Evolutionary conservation across 2,329 filamentous ascomycete species (phyloP), one percentile per base, ranked within the genome.

Genomic region (Sphaerulina vaccinii): DNA sequence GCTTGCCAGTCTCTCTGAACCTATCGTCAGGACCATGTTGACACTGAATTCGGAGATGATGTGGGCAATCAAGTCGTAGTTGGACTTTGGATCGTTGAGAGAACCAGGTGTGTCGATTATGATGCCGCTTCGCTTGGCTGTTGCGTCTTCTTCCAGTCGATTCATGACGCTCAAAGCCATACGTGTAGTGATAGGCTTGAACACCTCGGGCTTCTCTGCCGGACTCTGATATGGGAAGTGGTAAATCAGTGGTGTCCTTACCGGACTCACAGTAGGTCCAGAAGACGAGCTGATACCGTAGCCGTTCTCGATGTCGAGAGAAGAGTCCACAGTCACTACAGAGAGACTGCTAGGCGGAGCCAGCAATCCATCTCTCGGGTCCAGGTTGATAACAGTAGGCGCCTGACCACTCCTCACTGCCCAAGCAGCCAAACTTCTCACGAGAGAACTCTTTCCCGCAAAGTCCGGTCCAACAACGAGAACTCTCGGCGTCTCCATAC

Each of bases 201-300:
- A 97, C 37, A 92, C 73, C 22, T 63, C 60, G 0, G 81, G 77
- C 55, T 90, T 87, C 43, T 90, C 87, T 61, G 90, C 85, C 0
- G 89, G 81, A 56, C 78, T 83, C 46, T 82, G 78, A 57, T 87
- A 76, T 13, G 93, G 92, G 69, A 88, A 95, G 70, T 90, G 89
- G 68, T 96, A 95, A 22, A 92, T 90, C 48, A 99, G 74, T 4
- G 93, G 93, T 62, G 96, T 78, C 75, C 96, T 97, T 46, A 96
- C 89, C 0, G 92, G 91, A 15, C 95, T 84, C 0, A 85, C 82
- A 61, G 87, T 93, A 0, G 93, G 91, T 0, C 92, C 93, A 59
- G 88, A 95, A 63, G 91, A 95, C 0, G 92, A 91, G 62, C 89
- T 91, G 60, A 82, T 89, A 8, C 93, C 93, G 85, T 90, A 96